Percentiles rank a stretch among this genome's conserved stretches.
Evolutionary conservation across 2,329 filamentous ascomycete genomes (phyloP).

Genomic region (Emydomyces testavorans): DNA sequence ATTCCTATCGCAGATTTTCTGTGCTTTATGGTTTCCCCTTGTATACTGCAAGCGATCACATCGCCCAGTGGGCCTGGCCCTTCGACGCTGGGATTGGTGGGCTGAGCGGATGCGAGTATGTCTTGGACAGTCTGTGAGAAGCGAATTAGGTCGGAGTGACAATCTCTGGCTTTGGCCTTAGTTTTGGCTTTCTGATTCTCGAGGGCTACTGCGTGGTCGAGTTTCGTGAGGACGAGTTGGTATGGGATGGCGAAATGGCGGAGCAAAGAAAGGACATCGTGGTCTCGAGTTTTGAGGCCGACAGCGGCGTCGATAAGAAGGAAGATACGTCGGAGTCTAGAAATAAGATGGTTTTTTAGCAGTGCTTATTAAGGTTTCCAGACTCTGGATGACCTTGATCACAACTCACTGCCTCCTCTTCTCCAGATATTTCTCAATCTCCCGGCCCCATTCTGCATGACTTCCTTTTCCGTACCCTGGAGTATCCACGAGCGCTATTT

Average conservation of each 20-base stretch:
- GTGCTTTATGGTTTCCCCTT: slow-evolving; percentile 33
- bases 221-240: slow-evolving; percentile 56
- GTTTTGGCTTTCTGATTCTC: slow-evolving; percentile 9
- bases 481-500: slow-evolving; percentile 55
- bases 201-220: slow-evolving; percentile 44
- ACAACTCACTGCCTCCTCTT: slow-evolving; percentile 46
- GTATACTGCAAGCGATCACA: slow-evolving; percentile 48
- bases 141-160: neutral
- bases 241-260: slow-evolving; percentile 47
- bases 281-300: slow-evolving; percentile 52
- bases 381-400: neutral
- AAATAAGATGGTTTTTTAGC: neutral
- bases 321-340: slow-evolving; percentile 48
- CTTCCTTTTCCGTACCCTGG: slow-evolving; percentile 58
- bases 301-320: slow-evolving; percentile 53
- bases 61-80: slow-evolving; percentile 43
- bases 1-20: slow-evolving; percentile 46
- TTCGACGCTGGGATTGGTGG: slow-evolving; percentile 26
- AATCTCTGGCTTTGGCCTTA: slow-evolving; percentile 18
- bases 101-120: slow-evolving; percentile 24
- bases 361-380: neutral
- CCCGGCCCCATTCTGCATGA: slow-evolving; percentile 49
- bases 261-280: slow-evolving; percentile 46
- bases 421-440: slow-evolving; percentile 58
- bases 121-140: neutral